Evolutionary conservation across 2,329 filamentous ascomycete species (phyloP).

Genomic region (Claviceps spartinae): DNA sequence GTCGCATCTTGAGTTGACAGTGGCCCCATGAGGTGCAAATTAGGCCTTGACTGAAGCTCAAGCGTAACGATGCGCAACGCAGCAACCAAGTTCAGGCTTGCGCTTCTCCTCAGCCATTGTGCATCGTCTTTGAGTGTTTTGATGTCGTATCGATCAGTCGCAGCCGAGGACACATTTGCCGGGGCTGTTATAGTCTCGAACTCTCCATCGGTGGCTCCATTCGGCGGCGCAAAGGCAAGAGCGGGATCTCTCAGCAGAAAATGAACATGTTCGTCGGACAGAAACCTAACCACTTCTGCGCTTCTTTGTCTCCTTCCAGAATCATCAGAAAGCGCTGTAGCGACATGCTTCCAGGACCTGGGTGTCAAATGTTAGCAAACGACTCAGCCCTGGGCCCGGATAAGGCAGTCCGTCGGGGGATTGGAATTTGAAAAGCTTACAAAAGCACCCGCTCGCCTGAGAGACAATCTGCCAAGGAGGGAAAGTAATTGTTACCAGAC

Average conservation of each 20-base stretch:
- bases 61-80: conserved; percentile 68
- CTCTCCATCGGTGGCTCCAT: conserved; percentile 48
- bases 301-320: conserved; percentile 41
- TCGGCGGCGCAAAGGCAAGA: conserved; percentile 51
- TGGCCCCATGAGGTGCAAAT: conserved; percentile 54
- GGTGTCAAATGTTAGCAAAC: conserved; percentile 9
- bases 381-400: not conserved
- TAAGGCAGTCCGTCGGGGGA: not conserved
- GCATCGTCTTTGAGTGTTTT: conserved; percentile 74
- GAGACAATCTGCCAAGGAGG: conserved; percentile 74
- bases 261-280: conserved; percentile 55
- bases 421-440: conserved; percentile 35
- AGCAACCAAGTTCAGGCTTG: conserved; percentile 64
- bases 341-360: conserved; percentile 50
- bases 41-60: conserved; percentile 72
- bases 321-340: conserved; percentile 41
- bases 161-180: conserved; percentile 63
- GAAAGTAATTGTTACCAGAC: conserved; percentile 62
- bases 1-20: conserved; percentile 67
- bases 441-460: conserved; percentile 67
- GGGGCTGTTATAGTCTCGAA: conserved; percentile 80
- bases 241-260: conserved; percentile 55
- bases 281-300: conserved; percentile 49
- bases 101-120: conserved; percentile 69
- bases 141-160: conserved; percentile 56